A percentile compares a stretch with the other conserved stretches of the same genome.
Evolutionary conservation across 176 grass and related monocot species (phyloP).

Genomic region (Cenchrus fungigraminus): DNA sequence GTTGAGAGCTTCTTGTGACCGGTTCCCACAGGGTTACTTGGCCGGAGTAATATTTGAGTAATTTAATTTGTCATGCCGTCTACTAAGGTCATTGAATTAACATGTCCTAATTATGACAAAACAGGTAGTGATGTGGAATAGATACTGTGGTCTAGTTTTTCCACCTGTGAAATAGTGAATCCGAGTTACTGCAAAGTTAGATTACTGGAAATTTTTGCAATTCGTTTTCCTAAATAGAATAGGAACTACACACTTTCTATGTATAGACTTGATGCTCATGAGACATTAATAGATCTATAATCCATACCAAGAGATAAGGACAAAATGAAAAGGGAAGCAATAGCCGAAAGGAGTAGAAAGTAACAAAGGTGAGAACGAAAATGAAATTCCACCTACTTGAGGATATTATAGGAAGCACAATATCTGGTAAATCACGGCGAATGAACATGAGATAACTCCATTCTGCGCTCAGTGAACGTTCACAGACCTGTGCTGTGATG

Average conservation of each 20-base stretch:
- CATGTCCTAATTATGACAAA: background rate
- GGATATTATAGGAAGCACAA: constrained; percentile 25
- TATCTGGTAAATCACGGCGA: constrained; percentile 11
- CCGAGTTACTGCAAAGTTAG: background rate
- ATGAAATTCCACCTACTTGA: background rate
- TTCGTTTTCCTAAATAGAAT: background rate
- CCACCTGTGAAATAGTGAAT: background rate
- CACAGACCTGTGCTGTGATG: background rate
- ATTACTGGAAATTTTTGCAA: background rate
- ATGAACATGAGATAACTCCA: background rate
- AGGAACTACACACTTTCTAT: background rate
- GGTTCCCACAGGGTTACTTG: background rate
- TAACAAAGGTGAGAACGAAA: constrained; percentile 14
- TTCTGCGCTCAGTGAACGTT: constrained; percentile 27
- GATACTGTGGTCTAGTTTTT: background rate
- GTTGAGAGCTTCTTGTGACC: background rate
- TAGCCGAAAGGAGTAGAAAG: background rate
- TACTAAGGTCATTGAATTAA: constrained; percentile 15
- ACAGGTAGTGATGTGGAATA: constrained; percentile 1
- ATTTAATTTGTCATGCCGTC: background rate
- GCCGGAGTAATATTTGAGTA: background rate
- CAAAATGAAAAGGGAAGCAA: background rate
- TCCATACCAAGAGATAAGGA: constrained; percentile 3
- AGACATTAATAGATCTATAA: background rate
- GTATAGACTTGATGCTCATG: constrained; percentile 11